These are phyloP conservation scores for Ophiostoma sp. DNA, from an alignment of 2,329 filamentous ascomycete species.

Conservation along the genomic window DNA sequence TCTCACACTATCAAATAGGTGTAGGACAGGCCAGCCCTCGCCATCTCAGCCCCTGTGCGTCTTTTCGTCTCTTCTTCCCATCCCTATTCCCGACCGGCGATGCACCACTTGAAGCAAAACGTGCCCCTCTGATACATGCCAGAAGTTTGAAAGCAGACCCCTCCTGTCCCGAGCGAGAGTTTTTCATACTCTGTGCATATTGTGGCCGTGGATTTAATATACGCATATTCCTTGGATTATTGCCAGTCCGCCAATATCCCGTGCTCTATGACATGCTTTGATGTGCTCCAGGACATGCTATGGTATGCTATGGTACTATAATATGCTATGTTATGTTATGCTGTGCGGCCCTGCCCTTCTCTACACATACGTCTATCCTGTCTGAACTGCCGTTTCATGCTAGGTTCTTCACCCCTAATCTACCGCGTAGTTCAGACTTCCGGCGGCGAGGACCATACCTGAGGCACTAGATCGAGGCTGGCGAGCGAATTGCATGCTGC, in stretches of 20 bases:
- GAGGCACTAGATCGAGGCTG: too few species aligned
- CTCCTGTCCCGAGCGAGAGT: background rate
- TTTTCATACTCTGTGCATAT: background rate
- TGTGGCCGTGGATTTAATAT: slow-evolving; percentile 8
- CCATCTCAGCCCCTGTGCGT: background rate
- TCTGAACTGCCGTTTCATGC: slow-evolving; percentile 20
- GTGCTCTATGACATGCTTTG: slow-evolving; percentile 2
- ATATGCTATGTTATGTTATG: too few species aligned
- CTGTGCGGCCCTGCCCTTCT: too few species aligned
- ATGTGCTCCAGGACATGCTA: background rate
- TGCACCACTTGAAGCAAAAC: background rate
- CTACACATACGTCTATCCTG: too few species aligned
- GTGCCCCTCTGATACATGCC: background rate
- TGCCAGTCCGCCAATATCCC: background rate
- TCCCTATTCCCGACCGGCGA: background rate
- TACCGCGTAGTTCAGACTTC: background rate
- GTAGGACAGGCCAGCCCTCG: too few species aligned
- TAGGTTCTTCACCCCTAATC: slow-evolving; percentile 15
- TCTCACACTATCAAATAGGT: too few species aligned
- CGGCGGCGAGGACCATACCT: too few species aligned
- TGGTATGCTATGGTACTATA: too few species aligned
- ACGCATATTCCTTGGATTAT: background rate
- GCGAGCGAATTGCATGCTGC: too few species aligned
- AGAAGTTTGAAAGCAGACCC: background rate
- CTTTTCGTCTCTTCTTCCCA: background rate